Base-by-base conservation (phyloP, 169 alveolate species). In the Eimeria maxima region DNA sequence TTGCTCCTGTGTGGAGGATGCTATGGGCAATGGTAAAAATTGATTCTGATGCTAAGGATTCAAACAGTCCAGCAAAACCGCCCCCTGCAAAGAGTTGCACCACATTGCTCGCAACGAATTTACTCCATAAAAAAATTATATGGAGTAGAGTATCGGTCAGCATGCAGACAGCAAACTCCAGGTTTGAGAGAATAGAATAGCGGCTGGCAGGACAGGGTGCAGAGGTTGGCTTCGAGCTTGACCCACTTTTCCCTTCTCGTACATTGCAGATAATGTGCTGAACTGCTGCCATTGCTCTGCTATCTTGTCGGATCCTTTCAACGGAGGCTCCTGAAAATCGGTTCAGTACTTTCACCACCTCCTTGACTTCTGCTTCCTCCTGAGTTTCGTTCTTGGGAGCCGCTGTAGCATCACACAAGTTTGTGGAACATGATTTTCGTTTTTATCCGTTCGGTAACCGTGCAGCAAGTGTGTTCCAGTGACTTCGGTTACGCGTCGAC, bases 241-340 rank as follows among this genome's bases (percentile, higher is more conserved):
- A 83, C 93, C 38, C 71, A 87, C 93, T 20, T 42, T 87, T 87
- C n/a, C 93, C 93, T 50, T 87, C 93, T 42, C 93, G 50, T 3
- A 87, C 63, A 50, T 63, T 38, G 81, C 57, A 38, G 11, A 87
- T 42, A 38, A 87, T 38, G 80, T 87, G 83, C 47, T 87, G 47
- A 11, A 50, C 42, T 29, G 81, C 81, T 20, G 60, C 29, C 63
- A 57, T 50, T 38, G 65, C 22, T 7, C 47, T 63, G 7, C 67
- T 57, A 47, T 87, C 81, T 44, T 27, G 38, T n/a, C 81, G 83
- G 20, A 87, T 71, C 33, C 60, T 57, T 87, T 4, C 44, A 38
- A 44, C 38, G 57, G 93, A 65, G 20, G 44, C 65, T 44, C 93
- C 81, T 87, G 93, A 63, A 18, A 44, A 42, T 20, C 65, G 65